Conservation (phyloP, 768 basidiomycete genomes). For the Cyathus striatus region DNA sequence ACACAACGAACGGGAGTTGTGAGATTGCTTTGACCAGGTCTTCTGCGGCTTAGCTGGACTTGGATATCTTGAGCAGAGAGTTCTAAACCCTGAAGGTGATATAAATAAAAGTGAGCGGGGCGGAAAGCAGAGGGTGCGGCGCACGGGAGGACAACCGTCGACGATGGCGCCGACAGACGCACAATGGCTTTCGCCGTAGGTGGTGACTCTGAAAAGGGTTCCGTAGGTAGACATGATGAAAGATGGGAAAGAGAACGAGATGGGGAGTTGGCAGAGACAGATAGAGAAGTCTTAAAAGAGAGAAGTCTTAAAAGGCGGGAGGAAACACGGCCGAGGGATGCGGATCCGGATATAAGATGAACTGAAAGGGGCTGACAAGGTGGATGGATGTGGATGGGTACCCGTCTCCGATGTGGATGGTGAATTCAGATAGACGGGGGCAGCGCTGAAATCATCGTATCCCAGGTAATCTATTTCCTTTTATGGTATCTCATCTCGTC, state of each 20-base stretch:
- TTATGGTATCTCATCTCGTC: too few relatives aligned
- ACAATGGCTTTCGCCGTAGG: constrained; percentile 97
- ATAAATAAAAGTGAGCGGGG: constrained; percentile 4
- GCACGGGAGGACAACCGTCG: constrained; percentile 94
- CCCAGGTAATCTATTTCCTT: too few relatives aligned
- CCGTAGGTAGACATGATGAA: constrained; percentile 88
- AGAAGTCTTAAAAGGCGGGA: neutral
- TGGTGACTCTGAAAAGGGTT: constrained; percentile 87
- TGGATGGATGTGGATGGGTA: too few relatives aligned
- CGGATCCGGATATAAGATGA: too few relatives aligned
- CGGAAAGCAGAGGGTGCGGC: constrained; percentile 16
- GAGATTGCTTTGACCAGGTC: constrained; percentile 94
- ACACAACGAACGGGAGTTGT: constrained; percentile 81
- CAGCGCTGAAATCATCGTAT: too few relatives aligned
- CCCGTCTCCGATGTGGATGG: too few relatives aligned
- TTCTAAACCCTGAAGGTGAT: constrained; percentile 61
- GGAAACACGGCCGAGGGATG: neutral
- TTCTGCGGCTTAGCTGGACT: constrained; percentile 80
- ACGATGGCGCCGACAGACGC: constrained; percentile 95
- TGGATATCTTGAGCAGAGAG: constrained; percentile 85
- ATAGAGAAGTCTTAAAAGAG: neutral
- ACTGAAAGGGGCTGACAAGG: too few relatives aligned
- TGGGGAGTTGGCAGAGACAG: neutral
- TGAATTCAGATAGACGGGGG: too few relatives aligned
- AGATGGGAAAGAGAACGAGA: neutral